These are phyloP conservation scores for Pistacia vera DNA, from an alignment of 345 rosid species.

Conservation along the genomic window DNA sequence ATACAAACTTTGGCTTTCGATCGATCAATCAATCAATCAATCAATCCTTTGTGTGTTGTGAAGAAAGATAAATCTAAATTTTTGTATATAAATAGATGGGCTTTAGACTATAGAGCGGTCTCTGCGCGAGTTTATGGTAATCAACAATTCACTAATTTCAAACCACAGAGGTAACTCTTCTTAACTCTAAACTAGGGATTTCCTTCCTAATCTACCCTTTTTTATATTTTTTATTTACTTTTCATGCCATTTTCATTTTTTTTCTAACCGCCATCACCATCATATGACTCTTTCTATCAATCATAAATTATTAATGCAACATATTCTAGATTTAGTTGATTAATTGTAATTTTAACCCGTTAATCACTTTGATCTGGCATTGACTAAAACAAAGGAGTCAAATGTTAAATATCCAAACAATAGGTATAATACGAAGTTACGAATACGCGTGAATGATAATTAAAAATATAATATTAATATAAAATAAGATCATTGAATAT, in stretches of 20 bases:
- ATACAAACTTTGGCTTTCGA: background rate
- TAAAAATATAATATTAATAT: no score
- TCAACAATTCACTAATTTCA: conserved; percentile 21
- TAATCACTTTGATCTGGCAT: no score
- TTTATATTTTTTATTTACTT: background rate
- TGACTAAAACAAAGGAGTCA: no score
- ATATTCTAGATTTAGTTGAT: no score
- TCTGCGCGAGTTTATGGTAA: conserved; percentile 31
- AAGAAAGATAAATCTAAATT: background rate
- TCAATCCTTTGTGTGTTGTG: background rate
- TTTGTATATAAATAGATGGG: conserved; percentile 5
- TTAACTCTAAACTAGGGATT: background rate
- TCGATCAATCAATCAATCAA: background rate
- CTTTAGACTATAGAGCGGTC: conserved; percentile 14
- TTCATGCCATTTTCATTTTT: background rate
- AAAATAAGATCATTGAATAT: no score
- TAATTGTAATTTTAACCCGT: no score
- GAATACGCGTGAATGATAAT: no score
- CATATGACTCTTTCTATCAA: no score
- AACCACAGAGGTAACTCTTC: conserved; percentile 12
- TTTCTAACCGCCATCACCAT: no score
- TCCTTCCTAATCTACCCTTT: background rate
- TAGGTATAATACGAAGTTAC: no score
- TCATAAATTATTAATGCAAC: no score
- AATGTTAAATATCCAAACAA: no score